Base-by-base conservation (phyloP, 768 basidiomycete genomes). In the Kwoniella botswanensis region DNA sequence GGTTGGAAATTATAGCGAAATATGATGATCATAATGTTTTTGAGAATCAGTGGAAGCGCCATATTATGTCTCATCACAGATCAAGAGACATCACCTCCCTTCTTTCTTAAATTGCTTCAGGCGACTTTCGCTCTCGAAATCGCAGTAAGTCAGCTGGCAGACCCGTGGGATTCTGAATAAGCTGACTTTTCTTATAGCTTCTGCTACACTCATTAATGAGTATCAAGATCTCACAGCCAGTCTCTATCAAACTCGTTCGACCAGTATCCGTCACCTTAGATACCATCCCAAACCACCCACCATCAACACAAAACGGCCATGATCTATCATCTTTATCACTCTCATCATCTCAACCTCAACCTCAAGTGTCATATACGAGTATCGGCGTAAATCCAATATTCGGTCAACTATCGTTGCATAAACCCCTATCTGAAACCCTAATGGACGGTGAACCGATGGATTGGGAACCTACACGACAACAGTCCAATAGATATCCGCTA, bases 371-470 rank as follows among this genome's bases (percentile, higher is more conserved):
- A 35, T 35, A 35, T 35, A 43, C 21, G 18, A 12, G 12, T 15
- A 52, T n/a, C 65, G 55, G 55, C 2, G 56, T 35, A 15, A 75
- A 81, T 54, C 82, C 82, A 21, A 74, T 82, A 29, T 84, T 84
- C 58, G 83, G 83, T 29, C 74, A 82, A 59, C 67, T 78, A 7
- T 80, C 83, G 7, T 68, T 73, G 15, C 41, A 65, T 4, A 53
- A 57, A 21, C 72, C 69, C 0, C n/a, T 42, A 44, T 1, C 52
- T 35, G 42, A 65, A 10, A 18, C 9, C 1, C 52, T 24, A 29
- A 53, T 67, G 18, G 58, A 70, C 12, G 72, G 63, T 10, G 80
- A 79, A 59, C 58, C 71, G 18, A 84, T 83, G 82, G 83, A 84
- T 41, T 83, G 82, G 83, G 80, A 82, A 58, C 80, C 81, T 9